A percentile compares a stretch with the other conserved stretches of the same genome.
phyloP scores from a whole-genome alignment of 164 flowering plant species.

The Dillenia suffruticosa region DNA sequence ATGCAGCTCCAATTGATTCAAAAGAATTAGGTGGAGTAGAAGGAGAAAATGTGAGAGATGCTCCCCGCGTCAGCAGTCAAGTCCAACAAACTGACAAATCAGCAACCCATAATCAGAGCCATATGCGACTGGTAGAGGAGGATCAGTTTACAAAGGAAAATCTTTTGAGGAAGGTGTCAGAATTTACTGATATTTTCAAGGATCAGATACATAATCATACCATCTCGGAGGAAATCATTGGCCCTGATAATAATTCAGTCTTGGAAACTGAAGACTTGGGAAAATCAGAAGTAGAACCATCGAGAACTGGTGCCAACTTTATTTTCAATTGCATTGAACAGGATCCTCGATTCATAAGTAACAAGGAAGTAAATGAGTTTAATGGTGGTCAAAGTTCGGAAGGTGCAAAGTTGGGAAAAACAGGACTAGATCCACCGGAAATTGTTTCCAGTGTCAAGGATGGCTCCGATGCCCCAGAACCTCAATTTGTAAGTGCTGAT shows the following conservation, averaged over 20 bases:
- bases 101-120: constrained; percentile 14
- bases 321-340: constrained; percentile 14
- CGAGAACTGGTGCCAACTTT: neutral
- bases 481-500: too few relatives aligned
- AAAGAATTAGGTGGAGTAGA: constrained; percentile 12
- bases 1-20: neutral
- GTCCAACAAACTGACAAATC: constrained; percentile 14
- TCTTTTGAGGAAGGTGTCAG: constrained; percentile 8
- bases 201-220: too few relatives aligned
- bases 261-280: too few relatives aligned
- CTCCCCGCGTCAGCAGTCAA: constrained; percentile 13
- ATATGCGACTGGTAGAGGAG: constrained; percentile 16
- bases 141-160: constrained; percentile 13
- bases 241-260: too few relatives aligned
- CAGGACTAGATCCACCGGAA: too few relatives aligned
- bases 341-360: constrained; percentile 7
- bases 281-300: too few relatives aligned
- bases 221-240: too few relatives aligned
- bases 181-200: too few relatives aligned
- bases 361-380: constrained; percentile 15
- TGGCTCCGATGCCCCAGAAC: too few relatives aligned
- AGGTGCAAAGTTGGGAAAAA: constrained; percentile 10
- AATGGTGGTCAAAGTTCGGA: constrained; percentile 10
- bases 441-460: too few relatives aligned
- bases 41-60: constrained; percentile 17